A percentile compares a stretch with the other conserved stretches of the same genome.
These are phyloP conservation scores for Hirsutella thompsonii DNA, from an alignment of 2,329 filamentous ascomycete genomes.

Conservation along the genomic window DNA sequence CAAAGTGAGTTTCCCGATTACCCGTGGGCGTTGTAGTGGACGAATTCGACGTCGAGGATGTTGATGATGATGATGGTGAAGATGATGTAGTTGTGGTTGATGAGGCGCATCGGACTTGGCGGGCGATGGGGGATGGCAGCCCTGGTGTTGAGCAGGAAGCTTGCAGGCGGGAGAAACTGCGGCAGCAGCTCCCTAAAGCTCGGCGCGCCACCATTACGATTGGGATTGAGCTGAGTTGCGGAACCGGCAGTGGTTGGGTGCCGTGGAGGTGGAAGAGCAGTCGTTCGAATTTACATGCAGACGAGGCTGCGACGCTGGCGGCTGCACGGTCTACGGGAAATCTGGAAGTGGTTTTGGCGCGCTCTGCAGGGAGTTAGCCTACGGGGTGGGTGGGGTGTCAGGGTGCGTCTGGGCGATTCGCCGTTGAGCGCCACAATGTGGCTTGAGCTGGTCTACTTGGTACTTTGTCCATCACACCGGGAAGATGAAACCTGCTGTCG, in stretches of 20 bases:
- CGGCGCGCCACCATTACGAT: constrained; percentile 15
- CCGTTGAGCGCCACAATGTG: not conserved
- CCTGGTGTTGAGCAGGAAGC: constrained; percentile 6
- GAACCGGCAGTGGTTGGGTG: not conserved
- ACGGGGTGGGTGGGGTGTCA: too few species aligned
- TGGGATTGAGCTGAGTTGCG: not conserved
- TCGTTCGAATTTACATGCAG: not conserved
- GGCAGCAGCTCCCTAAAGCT: constrained; percentile 14
- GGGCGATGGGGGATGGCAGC: constrained; percentile 16
- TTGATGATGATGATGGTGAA: constrained; percentile 2
- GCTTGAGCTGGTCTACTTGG: not conserved
- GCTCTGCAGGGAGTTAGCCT: too few species aligned
- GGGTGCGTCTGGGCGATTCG: too few species aligned
- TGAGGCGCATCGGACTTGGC: constrained; percentile 11
- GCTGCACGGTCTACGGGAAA: too few species aligned
- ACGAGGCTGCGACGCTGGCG: too few species aligned
- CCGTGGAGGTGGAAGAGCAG: not conserved
- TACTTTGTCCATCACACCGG: too few species aligned
- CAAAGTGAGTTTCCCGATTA: constrained; percentile 71
- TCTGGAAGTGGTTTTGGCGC: too few species aligned
- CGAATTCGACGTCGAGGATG: too few species aligned
- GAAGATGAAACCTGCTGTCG: too few species aligned
- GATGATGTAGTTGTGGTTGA: constrained; percentile 2
- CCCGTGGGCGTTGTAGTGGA: constrained; percentile 12
- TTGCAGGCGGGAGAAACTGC: not conserved